phyloP scores from a whole-genome alignment of 2,329 filamentous ascomycete genomes.

The Drechslerella dactyloides region DNA sequence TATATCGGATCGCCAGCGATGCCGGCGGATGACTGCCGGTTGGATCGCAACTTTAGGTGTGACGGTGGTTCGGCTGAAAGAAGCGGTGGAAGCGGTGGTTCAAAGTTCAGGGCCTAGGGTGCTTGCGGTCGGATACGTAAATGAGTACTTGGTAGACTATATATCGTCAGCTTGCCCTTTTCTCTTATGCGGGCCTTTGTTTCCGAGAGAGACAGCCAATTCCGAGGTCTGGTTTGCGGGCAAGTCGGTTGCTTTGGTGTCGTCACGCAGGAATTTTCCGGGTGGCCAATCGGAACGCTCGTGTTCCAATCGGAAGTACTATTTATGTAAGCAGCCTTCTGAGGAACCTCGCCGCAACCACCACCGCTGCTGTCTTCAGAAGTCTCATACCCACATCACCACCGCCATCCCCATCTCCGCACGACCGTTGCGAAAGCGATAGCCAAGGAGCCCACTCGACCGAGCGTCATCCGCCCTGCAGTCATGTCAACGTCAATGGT shows the following conservation, averaged over 20 bases:
- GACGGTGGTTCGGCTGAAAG: background rate
- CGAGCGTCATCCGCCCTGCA: background rate
- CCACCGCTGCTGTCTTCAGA: background rate
- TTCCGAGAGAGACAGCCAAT: background rate
- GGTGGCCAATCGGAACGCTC: background rate
- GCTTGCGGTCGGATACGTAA: too few species aligned
- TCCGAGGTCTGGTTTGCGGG: background rate
- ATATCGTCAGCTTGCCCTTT: too few species aligned
- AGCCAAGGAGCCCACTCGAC: background rate
- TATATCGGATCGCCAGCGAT: too few species aligned
- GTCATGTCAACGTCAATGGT: background rate
- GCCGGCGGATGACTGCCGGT: too few species aligned
- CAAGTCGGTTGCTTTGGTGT: background rate
- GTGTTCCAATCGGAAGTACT: background rate
- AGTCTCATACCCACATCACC: too few species aligned
- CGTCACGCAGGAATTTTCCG: slow-evolving; percentile 5
- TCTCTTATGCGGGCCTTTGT: background rate
- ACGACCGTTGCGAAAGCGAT: background rate
- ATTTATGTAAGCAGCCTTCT: background rate
- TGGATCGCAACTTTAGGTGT: too few species aligned
- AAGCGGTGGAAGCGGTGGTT: too few species aligned
- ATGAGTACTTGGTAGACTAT: too few species aligned
- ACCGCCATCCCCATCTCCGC: background rate
- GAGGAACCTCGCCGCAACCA: background rate
- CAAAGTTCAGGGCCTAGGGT: too few species aligned